Evolutionary conservation across 2,329 filamentous ascomycete species (phyloP).

Genomic region (Dothistroma pini): DNA sequence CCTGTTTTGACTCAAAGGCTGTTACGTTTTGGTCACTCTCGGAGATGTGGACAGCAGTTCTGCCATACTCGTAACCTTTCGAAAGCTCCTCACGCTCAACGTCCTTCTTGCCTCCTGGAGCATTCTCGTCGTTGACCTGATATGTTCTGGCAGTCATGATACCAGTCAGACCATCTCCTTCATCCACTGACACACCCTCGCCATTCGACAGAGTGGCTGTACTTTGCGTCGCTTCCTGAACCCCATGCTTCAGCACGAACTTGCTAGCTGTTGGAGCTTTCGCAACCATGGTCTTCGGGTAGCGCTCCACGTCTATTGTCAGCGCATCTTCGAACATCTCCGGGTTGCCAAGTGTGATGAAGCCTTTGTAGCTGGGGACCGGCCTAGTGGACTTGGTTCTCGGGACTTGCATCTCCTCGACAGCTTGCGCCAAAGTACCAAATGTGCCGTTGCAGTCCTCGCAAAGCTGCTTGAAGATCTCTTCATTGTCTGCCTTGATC

Average conservation of each 20-base stretch:
- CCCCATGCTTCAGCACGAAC: conserved; percentile 58
- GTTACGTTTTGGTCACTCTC: conserved; percentile 84
- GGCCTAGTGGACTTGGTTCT: conserved; percentile 71
- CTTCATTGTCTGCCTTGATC: conserved; percentile 72
- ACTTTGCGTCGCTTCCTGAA: conserved; percentile 53
- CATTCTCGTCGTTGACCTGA: conserved; percentile 69
- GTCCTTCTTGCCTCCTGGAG: conserved; percentile 74
- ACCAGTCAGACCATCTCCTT: conserved; percentile 52
- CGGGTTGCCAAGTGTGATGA: conserved; percentile 74
- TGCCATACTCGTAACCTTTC: conserved; percentile 92
- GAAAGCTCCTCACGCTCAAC: conserved; percentile 78
- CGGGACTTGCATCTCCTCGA: conserved; percentile 74
- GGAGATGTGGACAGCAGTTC: conserved; percentile 85
- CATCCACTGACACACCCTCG: conserved; percentile 27
- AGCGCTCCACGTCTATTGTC: conserved; percentile 83
- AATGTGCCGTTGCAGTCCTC: conserved; percentile 68
- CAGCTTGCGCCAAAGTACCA: conserved; percentile 82
- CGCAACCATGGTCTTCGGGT: conserved; percentile 78
- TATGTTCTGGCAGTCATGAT: conserved; percentile 80
- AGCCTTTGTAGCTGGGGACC: conserved; percentile 74
- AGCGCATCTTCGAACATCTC: conserved; percentile 70
- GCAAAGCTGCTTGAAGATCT: conserved; percentile 59
- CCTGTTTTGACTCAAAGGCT: conserved; percentile 72
- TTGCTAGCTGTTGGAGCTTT: conserved; percentile 71
- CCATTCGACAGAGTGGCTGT: conserved; percentile 46